phyloP scores from a whole-genome alignment of 2,329 filamentous ascomycete genomes.

The Mycosphaerelloides madeirae region DNA sequence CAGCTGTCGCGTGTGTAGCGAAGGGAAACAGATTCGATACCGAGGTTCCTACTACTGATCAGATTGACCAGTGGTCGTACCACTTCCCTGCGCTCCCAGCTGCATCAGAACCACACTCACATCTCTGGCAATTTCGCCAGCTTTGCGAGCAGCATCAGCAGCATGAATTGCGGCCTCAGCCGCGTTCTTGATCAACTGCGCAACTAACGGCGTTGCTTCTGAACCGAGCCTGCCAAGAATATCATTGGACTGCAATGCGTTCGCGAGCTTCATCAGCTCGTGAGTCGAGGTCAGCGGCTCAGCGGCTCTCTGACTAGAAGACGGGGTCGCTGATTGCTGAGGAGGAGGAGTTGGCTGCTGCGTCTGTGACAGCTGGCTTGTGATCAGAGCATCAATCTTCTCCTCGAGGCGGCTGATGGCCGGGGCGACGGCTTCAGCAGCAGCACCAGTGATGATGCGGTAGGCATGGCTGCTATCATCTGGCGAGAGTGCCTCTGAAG shows the following conservation, averaged over 20 bases:
- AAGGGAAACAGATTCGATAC: too few relatives aligned
- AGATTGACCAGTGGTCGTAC: background rate
- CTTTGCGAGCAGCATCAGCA: constrained; percentile 8
- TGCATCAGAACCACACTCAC: constrained; percentile 10
- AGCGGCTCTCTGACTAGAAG: background rate
- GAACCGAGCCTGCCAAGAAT: background rate
- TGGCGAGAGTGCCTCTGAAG: background rate
- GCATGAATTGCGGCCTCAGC: constrained; percentile 11
- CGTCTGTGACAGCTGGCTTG: background rate
- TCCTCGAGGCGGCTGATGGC: constrained; percentile 6
- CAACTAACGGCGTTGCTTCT: constrained; percentile 4
- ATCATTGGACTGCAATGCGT: constrained; percentile 3
- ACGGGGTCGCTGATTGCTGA: background rate
- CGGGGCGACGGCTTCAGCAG: constrained; percentile 10
- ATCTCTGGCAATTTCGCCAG: constrained; percentile 12
- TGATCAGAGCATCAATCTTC: constrained; percentile 8
- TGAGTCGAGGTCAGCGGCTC: constrained; percentile 1
- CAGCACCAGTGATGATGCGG: constrained; percentile 7
- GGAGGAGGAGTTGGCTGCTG: background rate
- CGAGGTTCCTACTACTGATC: too few relatives aligned
- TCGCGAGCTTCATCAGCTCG: constrained; percentile 1
- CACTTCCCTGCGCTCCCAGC: background rate
- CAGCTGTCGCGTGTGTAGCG: too few relatives aligned
- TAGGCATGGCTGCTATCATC: constrained; percentile 5
- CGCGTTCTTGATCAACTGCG: constrained; percentile 9